Evolutionary conservation across 1,139 yeast species (phyloP).

Genomic region (Komagataea norvegica): DNA sequence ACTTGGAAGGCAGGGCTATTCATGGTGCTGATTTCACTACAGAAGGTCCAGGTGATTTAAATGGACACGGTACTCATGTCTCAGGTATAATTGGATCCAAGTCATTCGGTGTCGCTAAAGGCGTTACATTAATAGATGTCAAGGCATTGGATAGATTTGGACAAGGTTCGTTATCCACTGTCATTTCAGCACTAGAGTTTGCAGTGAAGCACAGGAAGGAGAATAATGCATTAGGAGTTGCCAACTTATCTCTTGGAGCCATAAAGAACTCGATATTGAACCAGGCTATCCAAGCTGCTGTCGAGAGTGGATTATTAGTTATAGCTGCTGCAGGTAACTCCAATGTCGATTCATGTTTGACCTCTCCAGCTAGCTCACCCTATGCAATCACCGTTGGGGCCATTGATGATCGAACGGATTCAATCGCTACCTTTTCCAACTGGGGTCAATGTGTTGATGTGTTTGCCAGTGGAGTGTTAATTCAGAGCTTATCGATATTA

Average conservation of each 20-base stretch:
- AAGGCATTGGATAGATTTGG: constrained; percentile 66
- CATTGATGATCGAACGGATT: constrained; percentile 65
- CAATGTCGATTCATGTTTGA: constrained; percentile 67
- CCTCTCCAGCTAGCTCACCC: constrained; percentile 75
- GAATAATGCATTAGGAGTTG: constrained; percentile 50
- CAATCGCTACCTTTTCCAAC: constrained; percentile 70
- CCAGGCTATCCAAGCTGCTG: constrained; percentile 68
- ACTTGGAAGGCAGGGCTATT: constrained; percentile 52
- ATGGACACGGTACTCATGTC: constrained; percentile 82
- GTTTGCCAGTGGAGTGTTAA: constrained; percentile 74
- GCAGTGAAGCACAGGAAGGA: constrained; percentile 55
- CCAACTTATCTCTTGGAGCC: constrained; percentile 79
- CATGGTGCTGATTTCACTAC: constrained; percentile 53
- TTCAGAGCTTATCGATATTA: constrained; percentile 34
- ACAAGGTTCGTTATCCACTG: constrained; percentile 61
- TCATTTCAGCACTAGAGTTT: constrained; percentile 67
- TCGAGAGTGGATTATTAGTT: constrained; percentile 63
- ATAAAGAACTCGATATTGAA: constrained; percentile 60
- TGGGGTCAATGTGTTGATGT: constrained; percentile 88
- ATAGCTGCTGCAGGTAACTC: constrained; percentile 92
- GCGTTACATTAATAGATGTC: constrained; percentile 57
- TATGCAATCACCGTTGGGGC: constrained; percentile 83
- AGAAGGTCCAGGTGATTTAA: constrained; percentile 56
- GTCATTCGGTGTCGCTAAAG: constrained; percentile 75
- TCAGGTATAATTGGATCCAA: constrained; percentile 79